A percentile compares a stretch with the other conserved stretches of the same genome.
Evolutionary conservation across 1,139 yeast genomes (phyloP).

Genomic region (Saccharomyces hybrid): DNA sequence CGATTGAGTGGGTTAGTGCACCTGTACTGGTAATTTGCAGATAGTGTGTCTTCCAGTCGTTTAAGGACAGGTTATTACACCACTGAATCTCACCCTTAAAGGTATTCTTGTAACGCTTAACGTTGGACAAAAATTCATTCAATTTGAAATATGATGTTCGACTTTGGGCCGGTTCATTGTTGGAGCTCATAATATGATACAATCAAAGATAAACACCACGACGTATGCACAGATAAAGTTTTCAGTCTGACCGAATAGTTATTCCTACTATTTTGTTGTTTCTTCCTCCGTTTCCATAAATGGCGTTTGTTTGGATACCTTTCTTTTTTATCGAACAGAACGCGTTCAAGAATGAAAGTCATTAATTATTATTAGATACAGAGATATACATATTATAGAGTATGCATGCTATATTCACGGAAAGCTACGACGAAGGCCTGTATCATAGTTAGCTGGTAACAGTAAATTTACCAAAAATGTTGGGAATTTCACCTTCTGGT

Average conservation of each 20-base stretch:
- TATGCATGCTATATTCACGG: background rate
- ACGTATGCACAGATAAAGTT: background rate
- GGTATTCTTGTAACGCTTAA: slow-evolving; percentile 17
- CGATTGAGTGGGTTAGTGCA: slow-evolving; percentile 16
- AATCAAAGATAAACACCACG: background rate
- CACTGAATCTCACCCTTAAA: slow-evolving; percentile 30
- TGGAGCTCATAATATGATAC: background rate
- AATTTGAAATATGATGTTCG: slow-evolving; percentile 3
- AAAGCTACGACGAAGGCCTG: background rate
- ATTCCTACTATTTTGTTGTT: background rate
- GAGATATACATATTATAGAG: background rate
- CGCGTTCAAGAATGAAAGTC: background rate
- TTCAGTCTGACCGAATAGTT: background rate
- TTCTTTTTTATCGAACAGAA: background rate
- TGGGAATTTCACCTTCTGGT: slow-evolving; percentile 77
- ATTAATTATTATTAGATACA: background rate
- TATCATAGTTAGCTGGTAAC: background rate
- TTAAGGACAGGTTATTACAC: slow-evolving; percentile 18
- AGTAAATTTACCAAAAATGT: slow-evolving; percentile 16
- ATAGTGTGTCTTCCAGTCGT: slow-evolving; percentile 20
- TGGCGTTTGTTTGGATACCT: background rate
- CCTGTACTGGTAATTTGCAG: slow-evolving; percentile 24
- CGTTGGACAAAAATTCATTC: slow-evolving; percentile 6
- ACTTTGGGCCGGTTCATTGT: background rate
- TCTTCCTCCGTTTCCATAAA: background rate